phyloP scores from a whole-genome alignment of 2,329 filamentous ascomycete species.

The Penicillium hordei region DNA sequence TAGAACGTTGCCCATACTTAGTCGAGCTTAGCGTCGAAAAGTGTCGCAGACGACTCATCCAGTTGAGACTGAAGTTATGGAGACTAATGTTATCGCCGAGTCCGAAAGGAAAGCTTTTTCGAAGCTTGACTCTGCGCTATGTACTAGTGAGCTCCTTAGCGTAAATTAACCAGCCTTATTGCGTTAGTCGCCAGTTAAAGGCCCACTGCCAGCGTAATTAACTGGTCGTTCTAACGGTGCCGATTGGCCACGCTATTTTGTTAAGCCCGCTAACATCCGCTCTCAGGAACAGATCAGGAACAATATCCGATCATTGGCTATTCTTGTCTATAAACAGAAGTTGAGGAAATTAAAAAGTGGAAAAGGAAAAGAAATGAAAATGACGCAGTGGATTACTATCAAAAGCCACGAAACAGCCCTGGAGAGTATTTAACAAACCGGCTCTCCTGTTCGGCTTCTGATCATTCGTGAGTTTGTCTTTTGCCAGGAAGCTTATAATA shows the following conservation, averaged over 20 bases:
- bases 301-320: not conserved
- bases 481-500: not conserved
- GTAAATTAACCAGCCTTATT: not conserved
- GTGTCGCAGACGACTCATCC: not conserved
- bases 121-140: slow-evolving; percentile 6
- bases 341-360: not conserved
- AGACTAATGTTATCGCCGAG: not conserved
- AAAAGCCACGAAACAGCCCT: not conserved
- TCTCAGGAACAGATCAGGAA: not conserved
- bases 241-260: not conserved
- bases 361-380: not conserved
- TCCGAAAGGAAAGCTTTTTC: not conserved
- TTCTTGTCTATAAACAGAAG: not conserved
- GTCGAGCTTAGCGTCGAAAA: slow-evolving; percentile 4
- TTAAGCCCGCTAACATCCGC: not conserved
- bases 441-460: not conserved
- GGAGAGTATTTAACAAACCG: not conserved
- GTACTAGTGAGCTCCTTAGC: not conserved
- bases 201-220: not conserved
- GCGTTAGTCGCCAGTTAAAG: not conserved
- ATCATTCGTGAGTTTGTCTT: not conserved
- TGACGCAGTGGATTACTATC: not conserved
- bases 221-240: not conserved
- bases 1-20: slow-evolving; percentile 6
- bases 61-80: slow-evolving; percentile 2